Evolutionary conservation across 2,329 filamentous ascomycete genomes (phyloP).

Genomic region (Fusarium nurragi): DNA sequence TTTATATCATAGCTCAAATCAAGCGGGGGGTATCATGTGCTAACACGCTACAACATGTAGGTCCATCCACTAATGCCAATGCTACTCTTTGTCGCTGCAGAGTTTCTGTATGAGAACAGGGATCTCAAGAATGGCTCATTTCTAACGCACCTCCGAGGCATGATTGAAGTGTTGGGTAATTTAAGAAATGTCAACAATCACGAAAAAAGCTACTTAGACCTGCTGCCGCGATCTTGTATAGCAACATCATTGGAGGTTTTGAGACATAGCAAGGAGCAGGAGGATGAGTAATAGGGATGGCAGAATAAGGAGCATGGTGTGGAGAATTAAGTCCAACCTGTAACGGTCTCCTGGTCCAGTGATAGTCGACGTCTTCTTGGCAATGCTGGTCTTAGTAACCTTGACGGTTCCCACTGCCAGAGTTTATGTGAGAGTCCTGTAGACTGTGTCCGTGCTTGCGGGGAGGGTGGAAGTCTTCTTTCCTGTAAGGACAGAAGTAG

Average conservation of each 20-base stretch:
- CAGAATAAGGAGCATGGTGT: no score
- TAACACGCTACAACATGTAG: neutral
- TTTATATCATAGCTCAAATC: neutral
- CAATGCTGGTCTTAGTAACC: conserved; percentile 21
- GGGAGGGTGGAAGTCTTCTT: conserved; percentile 36
- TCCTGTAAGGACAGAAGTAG: conserved; percentile 24
- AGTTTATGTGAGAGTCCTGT: conserved; percentile 17
- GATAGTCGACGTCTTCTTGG: conserved; percentile 22
- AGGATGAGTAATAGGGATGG: neutral
- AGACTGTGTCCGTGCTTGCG: conserved; percentile 28
- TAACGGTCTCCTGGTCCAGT: conserved; percentile 14
- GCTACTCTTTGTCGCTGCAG: neutral
- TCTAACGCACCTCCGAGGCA: neutral
- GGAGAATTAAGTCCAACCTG: conserved; percentile 33
- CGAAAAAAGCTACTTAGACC: neutral
- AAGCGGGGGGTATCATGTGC: neutral
- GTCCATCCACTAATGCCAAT: neutral
- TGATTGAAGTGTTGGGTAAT: neutral
- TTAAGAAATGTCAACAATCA: neutral
- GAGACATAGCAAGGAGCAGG: neutral
- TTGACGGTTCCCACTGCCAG: conserved; percentile 22
- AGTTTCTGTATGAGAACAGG: neutral
- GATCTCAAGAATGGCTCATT: neutral
- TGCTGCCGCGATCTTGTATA: neutral
- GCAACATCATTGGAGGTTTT: neutral